Evolutionary conservation across 179 eudicot genomes (phyloP), one percentile per base, ranked within the genome.

Genomic region (Corrigiola litoralis): DNA sequence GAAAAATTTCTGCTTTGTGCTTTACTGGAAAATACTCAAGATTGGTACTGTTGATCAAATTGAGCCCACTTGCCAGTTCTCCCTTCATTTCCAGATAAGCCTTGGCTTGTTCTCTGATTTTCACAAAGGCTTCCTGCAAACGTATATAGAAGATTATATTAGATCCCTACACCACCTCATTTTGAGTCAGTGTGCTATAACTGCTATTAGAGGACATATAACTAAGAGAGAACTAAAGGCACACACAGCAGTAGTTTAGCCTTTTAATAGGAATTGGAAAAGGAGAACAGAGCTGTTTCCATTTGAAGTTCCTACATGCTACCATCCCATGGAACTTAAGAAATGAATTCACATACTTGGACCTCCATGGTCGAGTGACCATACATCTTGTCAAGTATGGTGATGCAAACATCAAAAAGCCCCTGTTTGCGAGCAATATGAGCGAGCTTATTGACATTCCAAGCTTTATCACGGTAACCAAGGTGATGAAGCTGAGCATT

Each of bases 331-430:
- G 4, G 36, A 51, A 63, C 0, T 6, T 18, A 18, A 24, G 58
- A 31, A 45, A 21, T 20, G 3, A 24, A 9, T 49, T 42, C 61
- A 68, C 57, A 72, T 80, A 95, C 99, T 97, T 95, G 99, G 55
- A 95, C 97, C 82, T 95, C 99, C 99, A 95, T 95, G 32, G 97
- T 95, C n/a, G 94, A 81, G 72, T 85, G 95, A 21, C 99, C 99
- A 82, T 95, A 95, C 97, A 95, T 88, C 81, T 95, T 95, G 40
- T 88, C 99, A 73, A 95, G 80, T 61, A 95, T 83, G 50, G 88
- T 71, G 55, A 95, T 92, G 78, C 99, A 95, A 71, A 88, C 99
- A 72, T 95, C 99, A 81, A 82, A 65, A 14, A 92, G 80, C 48
- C 96, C 95, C 71, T 95, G 99, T 81, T 95, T 95, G 33, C 92